Evolutionary conservation across 2,329 filamentous ascomycete genomes (phyloP), one percentile per base, ranked within the genome.

Genomic region (Aspergillus aculeatinus): DNA sequence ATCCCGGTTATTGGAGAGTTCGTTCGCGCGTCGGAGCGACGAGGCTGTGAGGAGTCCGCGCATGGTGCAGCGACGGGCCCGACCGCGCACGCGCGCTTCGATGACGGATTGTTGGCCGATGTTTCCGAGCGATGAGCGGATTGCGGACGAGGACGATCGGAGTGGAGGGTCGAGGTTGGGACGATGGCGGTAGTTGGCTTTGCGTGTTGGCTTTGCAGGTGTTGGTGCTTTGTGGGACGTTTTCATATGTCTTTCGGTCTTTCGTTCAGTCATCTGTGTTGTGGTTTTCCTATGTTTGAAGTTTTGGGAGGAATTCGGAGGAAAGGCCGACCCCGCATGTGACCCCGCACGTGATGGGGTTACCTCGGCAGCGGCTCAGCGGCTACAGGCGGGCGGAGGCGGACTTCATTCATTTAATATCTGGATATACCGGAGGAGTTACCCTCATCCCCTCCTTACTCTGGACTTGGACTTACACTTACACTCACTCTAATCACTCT

Each of bases 401-500:
- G 39, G 39, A 16, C 12, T n/a, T 35, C 33, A 4, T 35, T 35
- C 33, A 5, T 16, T 16, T 14, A 35, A 4, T 10, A 4, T 44
- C 9, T 29, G 27, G 27, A 29, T 29, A 29, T 29, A 29, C 27
- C 27, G 10, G 7, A 7, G 7, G 9, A 4, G 23, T 23, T 5
- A 23, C 23, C 23, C 23, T 23, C 9, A 29, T n/a, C n/a, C 27
- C 27, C 27, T 29, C 1, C 27, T 29, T 29, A 9, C 7, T 27
- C 27, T 27, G 2, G 27, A 27, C 27, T 27, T 27, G 1, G 5
- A 42, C 39, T n/a, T 19, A 2, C 14, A 19, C 33, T 12, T 12
- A 35, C 33, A 2, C 19, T 29, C 48, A 14, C 48, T 21, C 35
- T 70, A 52, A 63, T 70, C 48, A 21, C 21, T 27, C n/a, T 11